Percentiles rank a stretch among this genome's conserved stretches.
Evolutionary conservation across 345 rosid genomes (phyloP).

Genomic region (Zanthoxylum bungeanum): DNA sequence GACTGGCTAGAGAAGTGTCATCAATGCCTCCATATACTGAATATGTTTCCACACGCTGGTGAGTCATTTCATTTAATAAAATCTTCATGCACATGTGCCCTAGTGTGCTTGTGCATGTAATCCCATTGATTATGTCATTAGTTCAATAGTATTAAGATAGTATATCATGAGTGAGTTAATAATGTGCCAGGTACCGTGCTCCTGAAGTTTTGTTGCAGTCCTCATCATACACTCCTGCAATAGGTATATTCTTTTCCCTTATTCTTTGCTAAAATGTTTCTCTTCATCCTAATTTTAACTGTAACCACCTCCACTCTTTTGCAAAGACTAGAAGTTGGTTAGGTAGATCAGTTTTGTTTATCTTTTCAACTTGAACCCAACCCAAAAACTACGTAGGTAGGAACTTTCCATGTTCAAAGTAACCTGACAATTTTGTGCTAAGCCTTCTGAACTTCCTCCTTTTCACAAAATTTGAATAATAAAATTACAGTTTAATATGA

Average conservation of each 20-base stretch:
- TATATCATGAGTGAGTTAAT: conserved; percentile 9
- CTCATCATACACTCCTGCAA: conserved; percentile 79
- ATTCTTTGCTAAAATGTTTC: background rate
- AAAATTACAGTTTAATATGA: background rate
- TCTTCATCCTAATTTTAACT: background rate
- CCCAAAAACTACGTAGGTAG: background rate
- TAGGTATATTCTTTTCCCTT: conserved; percentile 41
- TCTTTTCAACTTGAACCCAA: background rate
- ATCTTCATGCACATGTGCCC: background rate
- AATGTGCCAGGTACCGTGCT: conserved; percentile 74
- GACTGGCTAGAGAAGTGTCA: conserved; percentile 89
- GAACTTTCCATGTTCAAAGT: background rate
- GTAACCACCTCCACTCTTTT: background rate
- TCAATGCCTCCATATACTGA: conserved; percentile 94
- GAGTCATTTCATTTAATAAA: conserved; percentile 18
- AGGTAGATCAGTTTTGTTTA: background rate
- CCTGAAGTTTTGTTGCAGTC: conserved; percentile 93
- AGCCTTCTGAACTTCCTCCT: background rate
- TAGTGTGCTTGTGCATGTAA: background rate
- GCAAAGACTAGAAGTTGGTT: background rate
- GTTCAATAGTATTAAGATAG: conserved; percentile 4
- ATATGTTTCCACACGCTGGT: conserved; percentile 97
- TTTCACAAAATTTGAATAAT: background rate
- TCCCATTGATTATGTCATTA: background rate
- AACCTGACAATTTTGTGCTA: background rate